Percentiles rank a stretch among this genome's conserved stretches.
Conservation (phyloP, 768 basidiomycete genomes). For the Calocybe cyanea region DNA sequence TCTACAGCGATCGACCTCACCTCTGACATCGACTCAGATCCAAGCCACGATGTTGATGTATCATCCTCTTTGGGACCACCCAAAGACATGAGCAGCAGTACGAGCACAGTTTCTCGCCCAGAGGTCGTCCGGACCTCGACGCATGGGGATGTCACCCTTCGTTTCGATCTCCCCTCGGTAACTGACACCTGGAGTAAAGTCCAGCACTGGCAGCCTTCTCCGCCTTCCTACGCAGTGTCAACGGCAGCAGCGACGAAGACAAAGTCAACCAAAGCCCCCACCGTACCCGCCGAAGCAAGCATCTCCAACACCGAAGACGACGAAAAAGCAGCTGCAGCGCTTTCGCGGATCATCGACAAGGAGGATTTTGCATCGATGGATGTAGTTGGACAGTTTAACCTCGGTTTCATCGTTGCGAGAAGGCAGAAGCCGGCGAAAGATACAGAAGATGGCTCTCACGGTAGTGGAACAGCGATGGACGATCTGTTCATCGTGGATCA, state of each 20-base stretch:
- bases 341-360: constrained; percentile 85
- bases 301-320: constrained; percentile 44
- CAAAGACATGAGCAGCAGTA: no score
- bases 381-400: constrained; percentile 91
- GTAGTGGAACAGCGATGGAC: constrained; percentile 41
- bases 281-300: constrained; percentile 33
- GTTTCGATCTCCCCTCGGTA: constrained; percentile 32
- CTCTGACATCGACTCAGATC: constrained; percentile 17
- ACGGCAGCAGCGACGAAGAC: not conserved
- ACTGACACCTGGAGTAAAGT: constrained; percentile 17
- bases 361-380: constrained; percentile 81
- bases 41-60: constrained; percentile 9
- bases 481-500: constrained; percentile 97
- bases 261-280: not conserved
- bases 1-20: constrained; percentile 17
- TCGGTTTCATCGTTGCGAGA: constrained; percentile 88
- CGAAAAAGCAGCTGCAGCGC: constrained; percentile 54
- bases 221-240: constrained; percentile 2
- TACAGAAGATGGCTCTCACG: no score
- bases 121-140: constrained; percentile 38
- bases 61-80: no score
- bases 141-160: constrained; percentile 23
- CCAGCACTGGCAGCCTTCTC: no score
- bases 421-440: constrained; percentile 34
- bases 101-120: constrained; percentile 20